phyloP scores from a whole-genome alignment of 352 stramenopile genomes.

The Phytophthora colocasiae region DNA sequence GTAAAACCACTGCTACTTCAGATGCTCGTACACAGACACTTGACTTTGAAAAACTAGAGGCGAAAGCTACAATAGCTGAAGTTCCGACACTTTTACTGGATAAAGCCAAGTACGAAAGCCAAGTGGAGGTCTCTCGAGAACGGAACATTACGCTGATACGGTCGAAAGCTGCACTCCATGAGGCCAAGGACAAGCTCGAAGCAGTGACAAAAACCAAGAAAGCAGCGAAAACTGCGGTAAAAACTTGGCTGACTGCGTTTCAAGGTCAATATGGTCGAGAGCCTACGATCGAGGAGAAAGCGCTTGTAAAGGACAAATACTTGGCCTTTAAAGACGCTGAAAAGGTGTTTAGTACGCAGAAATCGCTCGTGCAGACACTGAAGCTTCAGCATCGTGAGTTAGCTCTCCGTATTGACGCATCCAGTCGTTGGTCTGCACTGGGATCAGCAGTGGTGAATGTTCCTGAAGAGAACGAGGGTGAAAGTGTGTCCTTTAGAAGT shows the following conservation, averaged over 20 bases:
- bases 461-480: slow-evolving; percentile 1
- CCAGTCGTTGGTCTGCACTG: slow-evolving; percentile 61
- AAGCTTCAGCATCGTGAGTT: slow-evolving; percentile 59
- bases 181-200: slow-evolving; percentile 47
- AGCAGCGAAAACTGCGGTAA: slow-evolving; percentile 64
- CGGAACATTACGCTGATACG: slow-evolving; percentile 49
- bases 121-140: slow-evolving; percentile 53
- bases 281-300: slow-evolving; percentile 81
- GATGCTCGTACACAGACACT: slow-evolving; percentile 22
- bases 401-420: slow-evolving; percentile 55
- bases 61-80: not conserved
- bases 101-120: slow-evolving; percentile 53
- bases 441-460: slow-evolving; percentile 26
- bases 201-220: slow-evolving; percentile 50
- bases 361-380: slow-evolving; percentile 41
- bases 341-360: slow-evolving; percentile 53
- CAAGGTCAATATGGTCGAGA: slow-evolving; percentile 54
- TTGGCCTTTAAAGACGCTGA: slow-evolving; percentile 79
- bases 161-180: slow-evolving; percentile 50
- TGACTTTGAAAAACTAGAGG: not conserved
- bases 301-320: slow-evolving; percentile 80
- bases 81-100: slow-evolving; percentile 13
- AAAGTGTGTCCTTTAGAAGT: not conserved
- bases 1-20: slow-evolving; percentile 5
- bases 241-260: slow-evolving; percentile 71